Evolutionary conservation across 2,329 filamentous ascomycete species (phyloP).

Genomic region (Phoma sp.): DNA sequence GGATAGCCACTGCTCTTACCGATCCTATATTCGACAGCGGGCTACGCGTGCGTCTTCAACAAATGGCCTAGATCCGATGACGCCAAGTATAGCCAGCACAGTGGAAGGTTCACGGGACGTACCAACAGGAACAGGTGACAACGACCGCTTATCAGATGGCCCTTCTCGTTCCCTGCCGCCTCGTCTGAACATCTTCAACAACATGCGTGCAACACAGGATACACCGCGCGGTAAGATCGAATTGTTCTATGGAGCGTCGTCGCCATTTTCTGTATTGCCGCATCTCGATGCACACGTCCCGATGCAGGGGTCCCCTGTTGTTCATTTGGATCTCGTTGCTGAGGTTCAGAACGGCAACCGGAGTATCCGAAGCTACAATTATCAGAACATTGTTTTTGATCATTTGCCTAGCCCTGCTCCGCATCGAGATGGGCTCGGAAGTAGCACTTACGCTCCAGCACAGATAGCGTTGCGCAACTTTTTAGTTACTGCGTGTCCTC

Average conservation of each 20-base stretch:
- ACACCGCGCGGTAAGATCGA: constrained; percentile 8
- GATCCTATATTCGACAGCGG: constrained; percentile 8
- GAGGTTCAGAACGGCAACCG: constrained; percentile 8
- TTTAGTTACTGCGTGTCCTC: constrained; percentile 7
- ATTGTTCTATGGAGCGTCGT: constrained; percentile 15
- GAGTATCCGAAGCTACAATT: constrained; percentile 16
- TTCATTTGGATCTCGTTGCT: not conserved
- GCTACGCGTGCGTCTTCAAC: not conserved
- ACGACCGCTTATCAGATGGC: not conserved
- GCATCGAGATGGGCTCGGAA: not conserved
- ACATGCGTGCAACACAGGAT: constrained; percentile 14
- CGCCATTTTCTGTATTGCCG: constrained; percentile 12
- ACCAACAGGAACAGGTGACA: not conserved
- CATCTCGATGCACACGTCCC: constrained; percentile 16
- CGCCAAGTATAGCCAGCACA: not conserved
- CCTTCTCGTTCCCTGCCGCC: constrained; percentile 8
- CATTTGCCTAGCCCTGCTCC: not conserved
- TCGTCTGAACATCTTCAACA: constrained; percentile 15
- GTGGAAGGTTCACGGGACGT: not conserved
- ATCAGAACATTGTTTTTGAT: constrained; percentile 16
- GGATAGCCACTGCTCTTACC: constrained; percentile 7
- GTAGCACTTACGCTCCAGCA: constrained; percentile 4
- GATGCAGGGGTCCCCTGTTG: constrained; percentile 1
- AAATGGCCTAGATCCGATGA: not conserved
- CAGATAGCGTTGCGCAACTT: constrained; percentile 12